Evolutionary conservation across 2,329 filamentous ascomycete species (phyloP).

Genomic region (Pyrenophora seminiperda): DNA sequence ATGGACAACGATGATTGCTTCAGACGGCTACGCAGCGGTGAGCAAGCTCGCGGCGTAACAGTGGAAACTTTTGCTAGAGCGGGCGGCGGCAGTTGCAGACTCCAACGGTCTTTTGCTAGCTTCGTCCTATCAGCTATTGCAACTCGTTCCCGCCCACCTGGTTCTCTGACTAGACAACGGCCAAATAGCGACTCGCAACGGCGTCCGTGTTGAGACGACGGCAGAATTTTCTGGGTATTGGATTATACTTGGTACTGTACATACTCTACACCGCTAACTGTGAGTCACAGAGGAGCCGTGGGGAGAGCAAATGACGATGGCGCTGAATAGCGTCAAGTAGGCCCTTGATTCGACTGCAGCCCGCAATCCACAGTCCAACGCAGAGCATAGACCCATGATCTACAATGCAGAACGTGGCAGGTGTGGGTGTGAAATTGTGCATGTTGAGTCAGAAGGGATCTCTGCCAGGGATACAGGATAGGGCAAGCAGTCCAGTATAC

Average conservation of each 20-base stretch:
- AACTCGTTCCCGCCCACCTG: slow-evolving; percentile 17
- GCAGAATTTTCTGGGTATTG: slow-evolving; percentile 4
- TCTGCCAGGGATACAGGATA: slow-evolving; percentile 28
- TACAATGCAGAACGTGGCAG: slow-evolving; percentile 21
- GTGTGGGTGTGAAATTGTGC: slow-evolving; percentile 31
- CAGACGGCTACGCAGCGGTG: slow-evolving; percentile 4
- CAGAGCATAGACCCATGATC: slow-evolving; percentile 14
- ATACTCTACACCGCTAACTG: slow-evolving; percentile 22
- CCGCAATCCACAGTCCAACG: no score
- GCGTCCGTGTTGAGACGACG: slow-evolving; percentile 15
- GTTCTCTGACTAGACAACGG: slow-evolving; percentile 14
- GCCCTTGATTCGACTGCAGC: no score
- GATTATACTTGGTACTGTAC: neutral
- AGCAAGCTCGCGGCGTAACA: neutral
- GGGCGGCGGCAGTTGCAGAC: slow-evolving; percentile 13
- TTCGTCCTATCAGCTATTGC: slow-evolving; percentile 7
- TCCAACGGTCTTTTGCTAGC: slow-evolving; percentile 5
- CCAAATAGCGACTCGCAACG: slow-evolving; percentile 10
- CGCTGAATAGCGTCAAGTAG: slow-evolving; percentile 1
- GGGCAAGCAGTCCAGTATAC: neutral
- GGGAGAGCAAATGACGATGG: slow-evolving; percentile 4
- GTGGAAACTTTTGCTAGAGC: neutral
- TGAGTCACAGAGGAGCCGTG: slow-evolving; percentile 18
- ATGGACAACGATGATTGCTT: neutral
- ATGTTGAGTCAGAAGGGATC: slow-evolving; percentile 23